A percentile compares a stretch with the other conserved stretches of the same genome.
phyloP scores from a whole-genome alignment of 108 stramenopile species.

The Aurantiochytrium sp. region DNA sequence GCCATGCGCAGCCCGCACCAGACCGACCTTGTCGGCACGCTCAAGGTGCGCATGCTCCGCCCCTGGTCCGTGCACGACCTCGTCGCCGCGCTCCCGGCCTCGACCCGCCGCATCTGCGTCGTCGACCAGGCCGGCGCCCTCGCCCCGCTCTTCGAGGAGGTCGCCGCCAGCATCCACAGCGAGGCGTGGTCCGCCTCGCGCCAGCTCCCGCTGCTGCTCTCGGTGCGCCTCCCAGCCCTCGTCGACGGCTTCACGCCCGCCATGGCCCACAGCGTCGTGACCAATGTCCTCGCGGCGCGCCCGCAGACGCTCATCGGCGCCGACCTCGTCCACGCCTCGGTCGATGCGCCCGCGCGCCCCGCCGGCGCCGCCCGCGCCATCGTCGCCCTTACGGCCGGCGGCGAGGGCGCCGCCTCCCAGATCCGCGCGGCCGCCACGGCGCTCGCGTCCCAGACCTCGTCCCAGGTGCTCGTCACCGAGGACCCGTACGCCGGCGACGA shows the following conservation, averaged over 20 bases:
- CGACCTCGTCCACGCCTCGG: not conserved
- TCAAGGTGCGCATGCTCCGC: not conserved
- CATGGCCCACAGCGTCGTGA: not conserved
- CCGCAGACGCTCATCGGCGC: not conserved
- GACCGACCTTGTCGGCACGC: not conserved
- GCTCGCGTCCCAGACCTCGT: not conserved
- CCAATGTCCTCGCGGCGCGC: not conserved
- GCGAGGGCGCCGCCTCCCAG: not conserved
- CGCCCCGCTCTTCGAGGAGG: slow-evolving; percentile 4
- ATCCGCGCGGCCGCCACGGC: not conserved
- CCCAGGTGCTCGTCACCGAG: not conserved
- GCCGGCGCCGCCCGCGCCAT: not conserved
- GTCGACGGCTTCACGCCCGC: not conserved
- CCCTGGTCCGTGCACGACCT: not conserved
- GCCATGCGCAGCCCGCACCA: not conserved
- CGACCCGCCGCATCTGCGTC: not conserved
- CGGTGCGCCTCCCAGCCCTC: not conserved
- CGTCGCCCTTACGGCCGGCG: not conserved
- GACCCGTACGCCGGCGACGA: slow-evolving; percentile 3
- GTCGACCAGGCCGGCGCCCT: not conserved
- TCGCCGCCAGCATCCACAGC: not conserved
- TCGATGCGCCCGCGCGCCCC: not conserved
- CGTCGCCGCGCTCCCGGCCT: not conserved
- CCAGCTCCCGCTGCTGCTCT: not conserved
- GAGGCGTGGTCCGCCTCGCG: not conserved